These are phyloP conservation scores for Neckera pumila DNA, from an alignment of 225 moss, liverwort and hornwort genomes.

Conservation along the genomic window DNA sequence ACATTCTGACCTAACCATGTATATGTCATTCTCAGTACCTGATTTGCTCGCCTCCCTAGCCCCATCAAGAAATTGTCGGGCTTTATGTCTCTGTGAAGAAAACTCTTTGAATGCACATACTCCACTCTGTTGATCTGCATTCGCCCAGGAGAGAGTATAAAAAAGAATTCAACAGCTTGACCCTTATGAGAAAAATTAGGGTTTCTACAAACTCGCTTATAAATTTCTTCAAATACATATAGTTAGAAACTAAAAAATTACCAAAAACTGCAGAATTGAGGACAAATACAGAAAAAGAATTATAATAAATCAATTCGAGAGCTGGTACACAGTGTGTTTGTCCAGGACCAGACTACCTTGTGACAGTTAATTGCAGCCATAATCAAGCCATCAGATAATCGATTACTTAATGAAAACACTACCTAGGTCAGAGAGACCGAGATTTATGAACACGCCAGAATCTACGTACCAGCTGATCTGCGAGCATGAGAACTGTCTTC, in stretches of 20 bases:
- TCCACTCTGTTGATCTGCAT: conserved; percentile 42
- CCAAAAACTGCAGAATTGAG: not conserved
- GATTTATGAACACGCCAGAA: not conserved
- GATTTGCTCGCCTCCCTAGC: conserved; percentile 26
- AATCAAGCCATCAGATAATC: not conserved
- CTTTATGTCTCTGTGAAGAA: conserved; percentile 45
- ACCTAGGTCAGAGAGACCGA: not conserved
- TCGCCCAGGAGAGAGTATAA: not conserved
- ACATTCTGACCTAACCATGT: not conserved
- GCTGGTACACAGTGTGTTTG: not conserved
- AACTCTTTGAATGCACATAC: conserved; percentile 39
- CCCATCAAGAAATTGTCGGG: conserved; percentile 57
- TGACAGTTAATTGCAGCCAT: not conserved
- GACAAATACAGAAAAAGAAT: not conserved
- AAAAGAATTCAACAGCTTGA: not conserved
- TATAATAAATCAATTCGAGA: not conserved
- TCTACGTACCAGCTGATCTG: conserved; percentile 32
- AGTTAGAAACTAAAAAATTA: not conserved
- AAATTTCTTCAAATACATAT: not conserved
- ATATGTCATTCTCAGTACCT: not conserved
- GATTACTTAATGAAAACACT: not conserved
- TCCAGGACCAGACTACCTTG: not conserved
- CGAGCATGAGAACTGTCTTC: conserved; percentile 52
- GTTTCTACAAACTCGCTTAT: not conserved
- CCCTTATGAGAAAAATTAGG: not conserved